Evolutionary conservation across 2,329 filamentous ascomycete species (phyloP).

Genomic region (Xylaria sp.): DNA sequence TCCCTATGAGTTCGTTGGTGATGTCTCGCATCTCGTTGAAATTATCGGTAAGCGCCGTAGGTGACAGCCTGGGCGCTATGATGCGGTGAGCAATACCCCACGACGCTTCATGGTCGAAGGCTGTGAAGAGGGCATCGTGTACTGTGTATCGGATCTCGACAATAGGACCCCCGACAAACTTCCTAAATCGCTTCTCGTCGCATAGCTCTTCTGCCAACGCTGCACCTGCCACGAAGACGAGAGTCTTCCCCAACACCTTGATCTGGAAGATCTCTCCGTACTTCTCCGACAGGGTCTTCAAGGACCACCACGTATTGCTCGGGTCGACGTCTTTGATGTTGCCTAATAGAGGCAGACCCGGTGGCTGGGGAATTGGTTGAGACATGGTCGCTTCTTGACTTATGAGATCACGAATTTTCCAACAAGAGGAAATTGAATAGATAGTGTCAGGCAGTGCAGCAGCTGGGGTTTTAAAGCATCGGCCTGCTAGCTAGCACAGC

Average conservation of each 20-base stretch:
- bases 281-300: slow-evolving; percentile 54
- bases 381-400: slow-evolving; percentile 42
- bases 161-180: slow-evolving; percentile 58
- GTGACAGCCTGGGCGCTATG: slow-evolving; percentile 52
- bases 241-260: slow-evolving; percentile 46
- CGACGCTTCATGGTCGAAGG: slow-evolving; percentile 53
- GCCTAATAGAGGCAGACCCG: slow-evolving; percentile 56
- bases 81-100: slow-evolving; percentile 60
- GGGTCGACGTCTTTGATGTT: slow-evolving; percentile 57
- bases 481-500: neutral
- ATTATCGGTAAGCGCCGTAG: slow-evolving; percentile 40
- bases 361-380: slow-evolving; percentile 56
- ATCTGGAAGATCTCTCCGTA: slow-evolving; percentile 55
- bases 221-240: slow-evolving; percentile 50
- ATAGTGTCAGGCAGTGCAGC: neutral
- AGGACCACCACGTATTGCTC: slow-evolving; percentile 55
- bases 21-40: slow-evolving; percentile 57
- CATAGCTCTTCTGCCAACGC: slow-evolving; percentile 52
- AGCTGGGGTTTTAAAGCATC: slow-evolving; percentile 22
- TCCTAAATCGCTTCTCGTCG: slow-evolving; percentile 60
- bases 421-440: neutral
- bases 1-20: slow-evolving; percentile 54
- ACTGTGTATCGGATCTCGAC: slow-evolving; percentile 58
- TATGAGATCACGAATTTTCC: neutral
- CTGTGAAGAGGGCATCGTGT: slow-evolving; percentile 59